These are phyloP conservation scores for Trichoderma orchidacearum DNA, from an alignment of 495 filamentous ascomycete species.

Conservation along the genomic window DNA sequence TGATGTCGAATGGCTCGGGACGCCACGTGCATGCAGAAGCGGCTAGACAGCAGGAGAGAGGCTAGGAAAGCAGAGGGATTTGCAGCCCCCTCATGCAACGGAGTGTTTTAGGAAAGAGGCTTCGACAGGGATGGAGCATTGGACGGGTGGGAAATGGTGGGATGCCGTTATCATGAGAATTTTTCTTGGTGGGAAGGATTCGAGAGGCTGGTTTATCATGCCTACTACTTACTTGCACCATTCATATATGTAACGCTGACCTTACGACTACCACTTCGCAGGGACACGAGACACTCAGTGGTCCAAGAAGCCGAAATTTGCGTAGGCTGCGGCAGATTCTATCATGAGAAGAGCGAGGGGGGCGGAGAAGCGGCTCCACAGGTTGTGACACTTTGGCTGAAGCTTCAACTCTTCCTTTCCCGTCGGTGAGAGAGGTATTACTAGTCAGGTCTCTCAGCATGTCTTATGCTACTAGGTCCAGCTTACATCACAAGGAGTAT, in stretches of 20 bases:
- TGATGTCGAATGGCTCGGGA: not conserved
- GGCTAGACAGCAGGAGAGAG: not conserved
- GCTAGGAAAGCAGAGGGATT: not conserved
- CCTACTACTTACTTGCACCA: not conserved
- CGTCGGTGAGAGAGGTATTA: too few species aligned
- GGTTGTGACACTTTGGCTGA: too few species aligned
- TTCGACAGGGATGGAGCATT: not conserved
- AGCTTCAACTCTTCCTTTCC: too few species aligned
- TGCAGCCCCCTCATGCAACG: not conserved
- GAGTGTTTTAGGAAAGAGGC: not conserved
- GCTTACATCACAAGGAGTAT: too few species aligned
- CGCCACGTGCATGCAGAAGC: not conserved
- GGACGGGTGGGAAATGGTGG: not conserved
- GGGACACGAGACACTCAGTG: too few species aligned
- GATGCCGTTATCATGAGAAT: not conserved
- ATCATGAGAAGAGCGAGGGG: too few species aligned
- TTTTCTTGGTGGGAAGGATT: not conserved
- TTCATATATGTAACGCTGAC: not conserved
- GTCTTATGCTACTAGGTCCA: too few species aligned
- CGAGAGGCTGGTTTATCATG: not conserved
- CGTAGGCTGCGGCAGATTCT: too few species aligned
- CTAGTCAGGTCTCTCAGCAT: too few species aligned
- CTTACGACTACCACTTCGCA: too few species aligned
- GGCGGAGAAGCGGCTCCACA: too few species aligned
- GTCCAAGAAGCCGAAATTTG: too few species aligned